phyloP scores from a whole-genome alignment of 1,139 yeast species.

The Wickerhamomyces sp. region DNA sequence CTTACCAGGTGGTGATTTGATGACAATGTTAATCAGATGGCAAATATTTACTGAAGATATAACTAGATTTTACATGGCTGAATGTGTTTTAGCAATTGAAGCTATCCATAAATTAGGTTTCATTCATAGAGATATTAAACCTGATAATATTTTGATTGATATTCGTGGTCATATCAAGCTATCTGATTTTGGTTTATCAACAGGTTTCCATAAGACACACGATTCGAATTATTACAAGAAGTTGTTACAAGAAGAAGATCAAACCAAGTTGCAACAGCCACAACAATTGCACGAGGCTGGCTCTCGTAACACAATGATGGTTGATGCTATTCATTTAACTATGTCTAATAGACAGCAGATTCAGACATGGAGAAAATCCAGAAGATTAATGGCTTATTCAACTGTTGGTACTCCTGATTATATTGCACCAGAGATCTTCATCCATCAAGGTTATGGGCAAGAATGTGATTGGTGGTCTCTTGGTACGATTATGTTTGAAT shows the following conservation, averaged over 20 bases:
- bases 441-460: conserved; percentile 97
- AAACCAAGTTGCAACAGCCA: conserved; percentile 30
- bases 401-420: conserved; percentile 99
- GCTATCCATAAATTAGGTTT: conserved; percentile 78
- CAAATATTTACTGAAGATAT: conserved; percentile 82
- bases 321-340: conserved; percentile 91
- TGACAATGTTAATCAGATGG: conserved; percentile 88
- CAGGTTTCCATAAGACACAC: conserved; percentile 84
- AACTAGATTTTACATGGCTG: conserved; percentile 81
- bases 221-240: conserved; percentile 76
- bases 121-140: conserved; percentile 76
- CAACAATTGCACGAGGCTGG: conserved; percentile 25
- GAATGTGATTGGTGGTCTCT: conserved; percentile 99
- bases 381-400: conserved; percentile 96
- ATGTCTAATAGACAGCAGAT: conserved; percentile 96
- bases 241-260: conserved; percentile 56
- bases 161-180: conserved; percentile 75
- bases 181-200: conserved; percentile 79
- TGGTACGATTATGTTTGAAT: conserved; percentile 98
- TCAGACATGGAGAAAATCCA: conserved; percentile 96
- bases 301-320: conserved; percentile 77
- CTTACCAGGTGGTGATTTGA: conserved; percentile 80
- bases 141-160: conserved; percentile 77
- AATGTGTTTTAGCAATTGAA: conserved; percentile 79
- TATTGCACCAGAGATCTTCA: conserved; percentile 96